Base-by-base conservation (phyloP, 495 filamentous ascomycete species). In the Aspergillus affinis region DNA sequence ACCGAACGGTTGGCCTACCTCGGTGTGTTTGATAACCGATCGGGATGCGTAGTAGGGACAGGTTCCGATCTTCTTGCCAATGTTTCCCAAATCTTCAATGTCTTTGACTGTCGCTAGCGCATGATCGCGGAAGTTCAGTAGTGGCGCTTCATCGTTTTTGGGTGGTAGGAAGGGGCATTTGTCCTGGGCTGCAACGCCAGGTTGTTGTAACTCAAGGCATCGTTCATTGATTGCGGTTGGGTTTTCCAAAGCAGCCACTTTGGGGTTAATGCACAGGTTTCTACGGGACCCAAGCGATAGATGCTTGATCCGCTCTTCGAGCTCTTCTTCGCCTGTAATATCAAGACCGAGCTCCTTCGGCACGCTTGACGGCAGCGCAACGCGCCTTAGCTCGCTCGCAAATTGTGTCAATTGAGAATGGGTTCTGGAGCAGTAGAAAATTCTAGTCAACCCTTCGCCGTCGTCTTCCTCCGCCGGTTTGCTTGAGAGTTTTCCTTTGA, bases 1-100 rank as follows among this genome's bases (percentile, higher is more conserved):
- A 8, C 47, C 17, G 26, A 50, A 21, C 48, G 51, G 41, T 21
- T 18, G 19, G 63, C 77, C 62, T 58, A 87, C 87, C 75, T 90
- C 95, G 48, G 89, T 92, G 20, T 89, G 86, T 55, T 87, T 88
- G 48, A 96, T 90, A 7, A 89, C 86, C 3, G 88, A 79, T 47
- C 94, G 83, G 0, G 95, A 93, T 49, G 94, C 92, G 72, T 98
- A 98, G 71, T 98, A 98, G 8, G 94, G 95, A 72, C 94, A 98
- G 18, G 97, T 85, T 2, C 87, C 86, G 19, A 96, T 75, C 46
- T 88, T 81, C 65, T 86, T 91, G 6, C 94, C 94, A 2, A 97
- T 76, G 15, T 77, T 75, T 48, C 85, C 88, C 26, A 98, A 80
- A 64, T 98, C 95, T 69, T 98, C 94, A 59, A 98, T 98, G 69